These are phyloP conservation scores for Monosporascus sp. DNA, from an alignment of 2,329 filamentous ascomycete species.

Conservation along the genomic window DNA sequence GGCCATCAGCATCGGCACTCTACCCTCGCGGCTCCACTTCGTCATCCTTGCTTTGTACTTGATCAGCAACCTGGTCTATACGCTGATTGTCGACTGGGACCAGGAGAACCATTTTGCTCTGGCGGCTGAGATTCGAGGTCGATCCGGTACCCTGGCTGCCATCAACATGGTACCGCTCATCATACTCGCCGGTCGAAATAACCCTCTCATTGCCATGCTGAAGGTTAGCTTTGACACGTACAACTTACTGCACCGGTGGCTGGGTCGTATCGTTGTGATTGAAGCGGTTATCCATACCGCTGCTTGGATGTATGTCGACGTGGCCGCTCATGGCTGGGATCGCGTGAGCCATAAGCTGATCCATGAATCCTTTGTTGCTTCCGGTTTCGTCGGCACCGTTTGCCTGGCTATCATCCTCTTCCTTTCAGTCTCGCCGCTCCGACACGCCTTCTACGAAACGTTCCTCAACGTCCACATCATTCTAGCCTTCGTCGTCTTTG, in stretches of 20 bases:
- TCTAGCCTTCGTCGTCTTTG: conserved; percentile 61
- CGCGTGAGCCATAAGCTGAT: conserved; percentile 50
- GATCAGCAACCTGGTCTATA: conserved; percentile 56
- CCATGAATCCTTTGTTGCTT: conserved; percentile 58
- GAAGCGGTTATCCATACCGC: conserved; percentile 66
- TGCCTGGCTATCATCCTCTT: conserved; percentile 63
- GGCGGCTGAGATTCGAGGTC: conserved; percentile 76
- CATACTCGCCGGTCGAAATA: conserved; percentile 86
- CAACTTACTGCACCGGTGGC: conserved; percentile 83
- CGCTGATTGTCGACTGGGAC: conserved; percentile 56
- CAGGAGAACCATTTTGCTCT: conserved; percentile 56
- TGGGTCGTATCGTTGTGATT: conserved; percentile 66
- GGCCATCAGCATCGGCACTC: conserved; percentile 51
- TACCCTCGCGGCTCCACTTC: conserved; percentile 59
- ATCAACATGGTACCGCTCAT: conserved; percentile 91
- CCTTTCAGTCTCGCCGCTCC: conserved; percentile 69
- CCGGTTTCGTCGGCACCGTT: conserved; percentile 55
- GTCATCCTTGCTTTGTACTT: conserved; percentile 53
- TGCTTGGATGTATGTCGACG: conserved; percentile 69
- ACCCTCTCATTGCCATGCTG: conserved; percentile 76
- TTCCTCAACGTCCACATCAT: conserved; percentile 85
- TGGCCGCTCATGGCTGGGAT: conserved; percentile 57
- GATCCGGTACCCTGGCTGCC: conserved; percentile 75
- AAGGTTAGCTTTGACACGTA: conserved; percentile 94
- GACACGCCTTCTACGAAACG: conserved; percentile 95